Evolutionary conservation across 805 yeast genomes (phyloP), one percentile per base, ranked within the genome.

Genomic region (Wickerhamiella australiensis): DNA sequence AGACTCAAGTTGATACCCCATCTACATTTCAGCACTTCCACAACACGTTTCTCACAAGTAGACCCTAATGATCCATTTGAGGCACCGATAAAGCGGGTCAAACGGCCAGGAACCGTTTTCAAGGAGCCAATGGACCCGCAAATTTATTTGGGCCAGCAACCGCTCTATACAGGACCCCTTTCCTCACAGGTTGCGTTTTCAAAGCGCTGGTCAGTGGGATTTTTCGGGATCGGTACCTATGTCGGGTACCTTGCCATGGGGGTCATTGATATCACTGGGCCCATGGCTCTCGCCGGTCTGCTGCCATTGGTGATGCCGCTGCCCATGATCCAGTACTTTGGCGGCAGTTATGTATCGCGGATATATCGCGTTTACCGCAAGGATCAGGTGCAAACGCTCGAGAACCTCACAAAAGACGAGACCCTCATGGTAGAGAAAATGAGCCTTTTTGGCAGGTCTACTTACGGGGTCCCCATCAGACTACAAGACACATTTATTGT

Each of bases 331-430:
- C 69, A 69, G 17, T 78, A 71, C 58, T 70, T 77, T 46, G 75
- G 85, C 2, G 67, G 70, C 29, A 79, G 84, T 48, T 82, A 81
- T 56, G 94, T 85, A 26, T 69, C 84, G 2, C 68, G 85, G 53
- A 76, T 85, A 13, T 83, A 76, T 65, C 66, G 94, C 42, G 68
- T 85, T 20, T 85, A 84, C 60, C 78, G 79, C 57, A 72, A 74
- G 37, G 72, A 74, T 3, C 64, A 57, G 58, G 77, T 80, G 0
- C 88, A 84, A 60, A 79, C 83, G 1, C 67, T 77, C 49, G 84
- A 79, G 45, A 75, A 73, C 58, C 68, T 85, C 56, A 66, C 73
- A 13, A 58, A 65, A 5, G 78, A 85, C 61, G 94, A 85, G 61
- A 71, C 74, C 18, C 64, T 85, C 47, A 69, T 85, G 7, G 65